These are phyloP conservation scores for Acacia acuminata DNA, from an alignment of 306 rosid species.

Conservation along the genomic window DNA sequence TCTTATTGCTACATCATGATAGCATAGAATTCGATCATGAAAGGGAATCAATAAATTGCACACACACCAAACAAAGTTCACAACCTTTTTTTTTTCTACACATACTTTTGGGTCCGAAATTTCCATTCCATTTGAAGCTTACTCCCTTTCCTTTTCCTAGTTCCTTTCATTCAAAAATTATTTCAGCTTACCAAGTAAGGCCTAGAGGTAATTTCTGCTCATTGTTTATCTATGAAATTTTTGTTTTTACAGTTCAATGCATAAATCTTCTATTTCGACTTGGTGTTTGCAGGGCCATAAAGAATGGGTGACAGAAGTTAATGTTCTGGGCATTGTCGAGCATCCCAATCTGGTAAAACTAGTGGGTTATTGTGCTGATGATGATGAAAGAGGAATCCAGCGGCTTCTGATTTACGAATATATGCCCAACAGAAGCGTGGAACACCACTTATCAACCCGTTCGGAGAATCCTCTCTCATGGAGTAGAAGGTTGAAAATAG, in stretches of 20 bases:
- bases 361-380: constrained; percentile 95
- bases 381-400: constrained; percentile 98
- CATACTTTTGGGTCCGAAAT: neutral
- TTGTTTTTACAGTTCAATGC: neutral
- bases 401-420: constrained; percentile 87
- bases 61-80: neutral
- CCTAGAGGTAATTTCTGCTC: constrained; percentile 18
- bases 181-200: neutral
- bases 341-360: constrained; percentile 97
- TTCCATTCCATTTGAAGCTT: neutral
- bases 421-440: constrained; percentile 90
- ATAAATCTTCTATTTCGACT: constrained; percentile 1
- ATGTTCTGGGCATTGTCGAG: constrained; percentile 91
- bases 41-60: neutral
- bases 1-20: neutral
- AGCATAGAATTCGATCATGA: neutral
- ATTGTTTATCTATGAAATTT: neutral
- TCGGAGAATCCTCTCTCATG: constrained; percentile 73
- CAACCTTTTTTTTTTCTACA: neutral
- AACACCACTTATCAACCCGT: constrained; percentile 73
- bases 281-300: constrained; percentile 74
- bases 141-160: neutral
- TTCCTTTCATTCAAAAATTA: neutral
- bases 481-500: constrained; percentile 81
- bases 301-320: constrained; percentile 99